Conservation (phyloP, 1,284 basidiomycete genomes). For the Rhodotorula sp. region DNA sequence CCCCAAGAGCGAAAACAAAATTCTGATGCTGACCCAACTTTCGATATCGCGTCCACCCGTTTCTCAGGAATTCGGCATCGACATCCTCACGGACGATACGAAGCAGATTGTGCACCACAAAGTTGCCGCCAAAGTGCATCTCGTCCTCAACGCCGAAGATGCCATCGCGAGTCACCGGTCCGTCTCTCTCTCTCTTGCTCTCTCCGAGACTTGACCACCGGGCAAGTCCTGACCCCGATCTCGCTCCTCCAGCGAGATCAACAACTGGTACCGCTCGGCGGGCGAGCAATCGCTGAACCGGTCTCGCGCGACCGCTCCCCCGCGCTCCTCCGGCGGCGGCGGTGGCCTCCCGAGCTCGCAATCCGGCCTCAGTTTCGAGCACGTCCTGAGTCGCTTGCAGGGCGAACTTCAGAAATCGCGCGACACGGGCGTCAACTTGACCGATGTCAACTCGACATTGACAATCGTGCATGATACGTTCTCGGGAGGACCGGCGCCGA, state of each 20-base stretch:
- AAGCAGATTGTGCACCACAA: constrained; percentile 98
- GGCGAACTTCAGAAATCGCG: constrained; percentile 89
- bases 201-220: background rate
- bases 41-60: background rate
- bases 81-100: constrained; percentile 98
- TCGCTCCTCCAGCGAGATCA: constrained; percentile 34
- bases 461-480: constrained; percentile 89
- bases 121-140: constrained; percentile 88
- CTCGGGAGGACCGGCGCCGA: constrained; percentile 62
- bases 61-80: constrained; percentile 90
- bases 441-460: constrained; percentile 75
- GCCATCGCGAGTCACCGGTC: constrained; percentile 50
- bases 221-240: background rate
- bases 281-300: constrained; percentile 15
- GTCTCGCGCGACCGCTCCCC: constrained; percentile 4
- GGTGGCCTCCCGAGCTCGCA: background rate
- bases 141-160: constrained; percentile 83
- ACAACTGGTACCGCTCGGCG: constrained; percentile 41
- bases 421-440: constrained; percentile 87
- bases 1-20: background rate
- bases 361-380: constrained; percentile 53
- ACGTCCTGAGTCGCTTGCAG: constrained; percentile 57
- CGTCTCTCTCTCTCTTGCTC: background rate
- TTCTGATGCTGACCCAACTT: background rate
- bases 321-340: background rate